Conservation (phyloP, 441 rosid species). For the Aleurites moluccanus region DNA sequence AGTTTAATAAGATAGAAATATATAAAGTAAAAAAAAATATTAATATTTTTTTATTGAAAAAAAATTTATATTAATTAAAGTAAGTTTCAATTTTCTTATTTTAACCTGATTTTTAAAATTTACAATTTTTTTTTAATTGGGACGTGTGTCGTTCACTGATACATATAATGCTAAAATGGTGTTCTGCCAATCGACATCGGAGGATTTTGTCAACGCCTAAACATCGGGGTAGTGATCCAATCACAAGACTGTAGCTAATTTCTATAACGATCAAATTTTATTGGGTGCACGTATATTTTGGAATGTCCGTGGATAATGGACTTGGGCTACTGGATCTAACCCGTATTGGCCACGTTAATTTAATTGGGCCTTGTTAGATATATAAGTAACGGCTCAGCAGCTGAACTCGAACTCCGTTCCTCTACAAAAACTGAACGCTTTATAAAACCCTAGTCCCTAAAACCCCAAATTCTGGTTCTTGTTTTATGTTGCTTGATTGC, state of each 20-base stretch:
- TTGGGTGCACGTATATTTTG: neutral
- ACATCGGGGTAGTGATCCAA: neutral
- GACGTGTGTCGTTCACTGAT: no score
- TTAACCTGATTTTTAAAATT: no score
- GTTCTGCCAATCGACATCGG: neutral
- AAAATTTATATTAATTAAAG: no score
- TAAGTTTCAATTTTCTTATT: no score
- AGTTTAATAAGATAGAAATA: no score
- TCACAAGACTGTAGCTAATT: neutral
- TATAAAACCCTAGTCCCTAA: neutral
- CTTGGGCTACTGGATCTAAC: no score
- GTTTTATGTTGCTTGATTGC: neutral
- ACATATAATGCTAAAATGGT: neutral
- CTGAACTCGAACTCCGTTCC: neutral
- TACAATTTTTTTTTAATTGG: no score
- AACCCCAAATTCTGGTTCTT: neutral
- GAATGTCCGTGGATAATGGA: neutral
- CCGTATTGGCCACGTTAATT: neutral
- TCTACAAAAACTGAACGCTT: neutral
- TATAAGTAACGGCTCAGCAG: neutral
- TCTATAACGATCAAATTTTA: neutral
- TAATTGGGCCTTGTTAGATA: neutral
- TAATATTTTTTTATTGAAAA: no score
- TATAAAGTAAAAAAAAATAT: no score
- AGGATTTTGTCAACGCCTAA: conserved; percentile 7